Conservation (phyloP, 495 filamentous ascomycete species). For the Niebla homalea region DNA sequence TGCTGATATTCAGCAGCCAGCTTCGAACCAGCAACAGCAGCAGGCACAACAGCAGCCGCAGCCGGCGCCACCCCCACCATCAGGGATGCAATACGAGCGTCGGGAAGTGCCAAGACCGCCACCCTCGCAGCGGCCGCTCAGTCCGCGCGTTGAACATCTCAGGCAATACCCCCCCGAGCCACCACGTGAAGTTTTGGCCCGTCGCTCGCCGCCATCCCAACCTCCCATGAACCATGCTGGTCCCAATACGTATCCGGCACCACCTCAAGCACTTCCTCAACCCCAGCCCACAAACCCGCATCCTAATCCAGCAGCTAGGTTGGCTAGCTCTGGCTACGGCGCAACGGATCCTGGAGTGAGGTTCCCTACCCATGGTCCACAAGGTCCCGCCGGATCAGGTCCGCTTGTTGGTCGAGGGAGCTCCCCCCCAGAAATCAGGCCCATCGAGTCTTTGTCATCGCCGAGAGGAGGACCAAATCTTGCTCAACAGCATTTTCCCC, state of each 20-base stretch:
- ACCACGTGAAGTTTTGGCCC: constrained; percentile 41
- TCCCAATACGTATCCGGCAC: constrained; percentile 48
- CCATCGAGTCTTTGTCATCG: constrained; percentile 72
- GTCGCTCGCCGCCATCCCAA: constrained; percentile 40
- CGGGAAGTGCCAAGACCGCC: constrained; percentile 55
- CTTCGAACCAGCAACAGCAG: constrained; percentile 21
- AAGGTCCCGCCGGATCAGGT: constrained; percentile 29
- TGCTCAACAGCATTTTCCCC: constrained; percentile 60
- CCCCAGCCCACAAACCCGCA: constrained; percentile 41
- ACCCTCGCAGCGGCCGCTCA: constrained; percentile 51
- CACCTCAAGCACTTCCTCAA: constrained; percentile 42
- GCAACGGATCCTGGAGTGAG: constrained; percentile 38
- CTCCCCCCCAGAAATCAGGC: constrained; percentile 75
- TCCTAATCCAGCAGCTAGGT: constrained; percentile 42
- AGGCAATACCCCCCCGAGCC: constrained; percentile 58
- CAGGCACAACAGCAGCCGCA: constrained; percentile 49
- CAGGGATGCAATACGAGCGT: constrained; percentile 59
- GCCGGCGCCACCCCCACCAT: constrained; percentile 12
- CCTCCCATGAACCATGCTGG: constrained; percentile 44
- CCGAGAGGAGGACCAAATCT: constrained; percentile 74
- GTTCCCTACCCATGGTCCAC: constrained; percentile 43
- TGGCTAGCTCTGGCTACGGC: constrained; percentile 57
- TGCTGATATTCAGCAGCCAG: constrained; percentile 53
- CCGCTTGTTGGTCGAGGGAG: constrained; percentile 48
- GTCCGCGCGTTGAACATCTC: constrained; percentile 55